Evolutionary conservation across 2,329 filamentous ascomycete genomes (phyloP), one percentile per base, ranked within the genome.

Genomic region (Exophiala dermatitidis): DNA sequence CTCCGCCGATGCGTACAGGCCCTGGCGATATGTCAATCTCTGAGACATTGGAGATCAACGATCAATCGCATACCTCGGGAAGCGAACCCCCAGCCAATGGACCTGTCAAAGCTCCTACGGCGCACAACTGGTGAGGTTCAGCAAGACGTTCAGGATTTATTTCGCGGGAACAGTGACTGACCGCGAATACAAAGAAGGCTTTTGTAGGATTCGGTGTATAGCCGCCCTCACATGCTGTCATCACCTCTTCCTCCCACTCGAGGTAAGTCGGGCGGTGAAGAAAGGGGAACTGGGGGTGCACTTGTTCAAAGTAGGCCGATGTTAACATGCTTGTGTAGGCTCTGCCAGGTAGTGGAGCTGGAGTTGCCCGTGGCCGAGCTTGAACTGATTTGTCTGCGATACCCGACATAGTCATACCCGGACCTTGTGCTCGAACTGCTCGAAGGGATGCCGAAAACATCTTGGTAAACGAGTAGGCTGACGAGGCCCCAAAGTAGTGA

Each of bases 271-370:
- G 65, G 10, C 63, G 56, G 50, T 72, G 70, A 1, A 72, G 57
- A 46, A 71, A 71, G 0, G 68, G 69, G 44, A 70, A 72, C 46
- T 71, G 68, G 0, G 66, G 58, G 38, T 71, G 69, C 7, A 72
- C 68, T 26, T 69, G 68, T 32, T 67, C 57, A 48, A 72, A 72
- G 50, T 69, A 72, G 2, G 69, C 68, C 4, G 9, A 44, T 38
- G 60, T 56, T 0, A 55, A 19, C 37, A 48, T 52, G 26, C 29
- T 48, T 5, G 37, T 43, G 8, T 43, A 4, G 29, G 47, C 31
- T 54, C 52, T 38, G 46, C 30, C 46, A 5, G 52, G 43, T 28
- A 52, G 30, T 8, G 50, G 50, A 28, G 43, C 43, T 6, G 43
- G 50, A 3, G 50, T 42, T 2, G 50, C 10, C 10, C 9, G 12